phyloP scores from a whole-genome alignment of 1,139 yeast genomes.

The Scheffersomyces segobiensis region DNA sequence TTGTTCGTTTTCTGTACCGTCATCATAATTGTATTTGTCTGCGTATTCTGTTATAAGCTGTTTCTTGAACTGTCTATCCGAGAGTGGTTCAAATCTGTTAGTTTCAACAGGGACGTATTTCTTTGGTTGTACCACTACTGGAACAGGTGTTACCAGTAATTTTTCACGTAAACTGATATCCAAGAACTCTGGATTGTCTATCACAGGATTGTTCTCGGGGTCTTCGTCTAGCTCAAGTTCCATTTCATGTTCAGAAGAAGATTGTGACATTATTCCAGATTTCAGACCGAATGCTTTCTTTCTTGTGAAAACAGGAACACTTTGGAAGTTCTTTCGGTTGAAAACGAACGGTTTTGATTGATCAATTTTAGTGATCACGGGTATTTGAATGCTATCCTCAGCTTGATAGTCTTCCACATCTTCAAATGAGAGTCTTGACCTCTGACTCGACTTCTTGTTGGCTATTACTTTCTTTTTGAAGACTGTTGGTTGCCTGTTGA shows the following conservation, averaged over 20 bases:
- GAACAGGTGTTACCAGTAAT: not conserved
- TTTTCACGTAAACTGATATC: slow-evolving; percentile 9
- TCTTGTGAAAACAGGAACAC: not conserved
- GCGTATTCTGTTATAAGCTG: slow-evolving; percentile 13
- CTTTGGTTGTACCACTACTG: slow-evolving; percentile 1
- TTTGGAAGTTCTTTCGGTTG: not conserved
- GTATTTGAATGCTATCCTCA: not conserved
- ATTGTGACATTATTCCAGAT: not conserved
- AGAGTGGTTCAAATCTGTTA: slow-evolving; percentile 6
- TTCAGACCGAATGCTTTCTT: not conserved
- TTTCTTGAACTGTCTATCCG: slow-evolving; percentile 8
- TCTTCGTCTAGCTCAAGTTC: slow-evolving; percentile 13
- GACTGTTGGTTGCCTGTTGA: not conserved
- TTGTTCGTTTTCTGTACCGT: slow-evolving; percentile 8
- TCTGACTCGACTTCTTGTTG: not conserved
- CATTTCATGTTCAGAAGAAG: not conserved
- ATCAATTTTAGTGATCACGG: not conserved
- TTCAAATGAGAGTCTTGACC: not conserved
- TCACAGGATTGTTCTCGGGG: slow-evolving; percentile 21
- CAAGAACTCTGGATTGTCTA: slow-evolving; percentile 18
- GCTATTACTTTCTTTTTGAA: not conserved
- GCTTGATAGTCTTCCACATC: not conserved
- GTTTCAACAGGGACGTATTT: slow-evolving; percentile 12
- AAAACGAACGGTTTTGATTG: not conserved
- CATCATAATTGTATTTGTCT: slow-evolving; percentile 15